Percentiles rank a stretch among this genome's conserved stretches.
These are phyloP conservation scores for Dactylellina leptospora DNA, from an alignment of 2,329 filamentous ascomycete genomes.

Conservation along the genomic window DNA sequence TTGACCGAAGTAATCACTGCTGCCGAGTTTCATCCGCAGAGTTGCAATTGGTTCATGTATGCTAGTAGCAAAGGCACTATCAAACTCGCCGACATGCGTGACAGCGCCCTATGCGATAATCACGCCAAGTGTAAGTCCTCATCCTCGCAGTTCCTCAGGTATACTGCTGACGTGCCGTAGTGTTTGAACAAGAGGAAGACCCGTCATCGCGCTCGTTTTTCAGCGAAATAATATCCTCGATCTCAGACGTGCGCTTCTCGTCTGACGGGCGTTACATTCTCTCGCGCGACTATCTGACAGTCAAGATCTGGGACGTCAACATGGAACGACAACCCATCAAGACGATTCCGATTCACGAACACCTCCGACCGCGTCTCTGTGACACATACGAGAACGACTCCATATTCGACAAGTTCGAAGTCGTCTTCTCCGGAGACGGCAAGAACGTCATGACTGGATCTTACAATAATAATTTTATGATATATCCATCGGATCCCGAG, in stretches of 20 bases:
- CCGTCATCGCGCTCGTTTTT: constrained; percentile 97
- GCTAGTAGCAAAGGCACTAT: constrained; percentile 99
- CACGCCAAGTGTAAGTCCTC: constrained; percentile 84
- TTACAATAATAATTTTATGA: constrained; percentile 99
- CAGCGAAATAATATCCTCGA: constrained; percentile 98
- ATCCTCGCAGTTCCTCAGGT: no score
- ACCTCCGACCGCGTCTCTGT: constrained; percentile 89
- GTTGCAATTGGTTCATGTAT: constrained; percentile 99
- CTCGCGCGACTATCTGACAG: constrained; percentile 95
- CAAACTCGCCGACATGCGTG: constrained; percentile 97
- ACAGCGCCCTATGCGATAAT: constrained; percentile 93
- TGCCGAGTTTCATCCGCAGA: constrained; percentile 93
- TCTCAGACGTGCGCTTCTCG: constrained; percentile 97
- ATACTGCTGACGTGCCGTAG: no score
- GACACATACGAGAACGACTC: constrained; percentile 99
- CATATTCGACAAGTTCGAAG: constrained; percentile 99
- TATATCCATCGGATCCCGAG: constrained; percentile 94
- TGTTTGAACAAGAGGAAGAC: constrained; percentile 99
- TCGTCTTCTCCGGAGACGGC: constrained; percentile 96
- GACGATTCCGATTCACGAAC: constrained; percentile 98
- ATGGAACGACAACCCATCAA: constrained; percentile 98
- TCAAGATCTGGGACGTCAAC: constrained; percentile 99
- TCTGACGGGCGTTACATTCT: constrained; percentile 96
- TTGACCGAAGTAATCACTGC: constrained; percentile 98
- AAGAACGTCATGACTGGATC: constrained; percentile 99